phyloP scores from a whole-genome alignment of 371 early-diverging fungal species.

The Zychaea mexicana region DNA sequence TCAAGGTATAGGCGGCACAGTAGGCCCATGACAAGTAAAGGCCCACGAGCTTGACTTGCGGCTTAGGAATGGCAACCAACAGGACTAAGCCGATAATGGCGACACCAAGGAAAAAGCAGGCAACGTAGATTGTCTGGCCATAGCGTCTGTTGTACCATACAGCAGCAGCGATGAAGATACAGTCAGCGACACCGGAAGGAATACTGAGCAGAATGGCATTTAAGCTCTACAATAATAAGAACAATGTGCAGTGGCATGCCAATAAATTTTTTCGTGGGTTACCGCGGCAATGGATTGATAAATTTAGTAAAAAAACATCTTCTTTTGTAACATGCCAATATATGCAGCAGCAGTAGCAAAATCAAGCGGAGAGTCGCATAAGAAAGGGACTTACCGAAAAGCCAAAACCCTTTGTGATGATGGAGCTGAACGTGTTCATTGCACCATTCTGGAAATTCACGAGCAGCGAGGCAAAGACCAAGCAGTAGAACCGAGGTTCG shows the following conservation, averaged over 20 bases:
- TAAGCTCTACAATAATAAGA: slow-evolving; percentile 20
- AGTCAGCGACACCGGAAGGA: slow-evolving; percentile 36
- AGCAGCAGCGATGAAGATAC: slow-evolving; percentile 33
- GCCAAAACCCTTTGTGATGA: slow-evolving; percentile 27
- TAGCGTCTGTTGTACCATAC: slow-evolving; percentile 36
- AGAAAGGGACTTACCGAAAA: slow-evolving; percentile 23
- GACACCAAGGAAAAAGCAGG: slow-evolving; percentile 20
- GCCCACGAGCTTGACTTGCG: slow-evolving; percentile 33
- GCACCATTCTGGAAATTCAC: slow-evolving; percentile 47
- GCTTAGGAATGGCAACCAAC: slow-evolving; percentile 37
- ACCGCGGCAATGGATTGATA: not conserved
- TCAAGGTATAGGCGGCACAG: slow-evolving; percentile 24
- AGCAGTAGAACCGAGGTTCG: slow-evolving; percentile 27
- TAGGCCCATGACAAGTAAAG: slow-evolving; percentile 38
- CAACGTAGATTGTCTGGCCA: slow-evolving; percentile 35
- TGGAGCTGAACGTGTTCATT: slow-evolving; percentile 23
- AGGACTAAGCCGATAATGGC: slow-evolving; percentile 41
- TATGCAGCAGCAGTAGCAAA: no score
- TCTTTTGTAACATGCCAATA: no score
- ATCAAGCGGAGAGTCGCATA: not conserved
- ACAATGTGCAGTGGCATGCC: no score
- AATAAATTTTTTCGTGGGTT: no score
- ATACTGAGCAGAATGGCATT: slow-evolving; percentile 41
- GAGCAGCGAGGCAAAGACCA: slow-evolving; percentile 21
- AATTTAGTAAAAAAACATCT: not conserved